Evolutionary conservation across 345 rosid genomes (phyloP), one percentile per base, ranked within the genome.

Genomic region (Eucalyptus pauciflora): DNA sequence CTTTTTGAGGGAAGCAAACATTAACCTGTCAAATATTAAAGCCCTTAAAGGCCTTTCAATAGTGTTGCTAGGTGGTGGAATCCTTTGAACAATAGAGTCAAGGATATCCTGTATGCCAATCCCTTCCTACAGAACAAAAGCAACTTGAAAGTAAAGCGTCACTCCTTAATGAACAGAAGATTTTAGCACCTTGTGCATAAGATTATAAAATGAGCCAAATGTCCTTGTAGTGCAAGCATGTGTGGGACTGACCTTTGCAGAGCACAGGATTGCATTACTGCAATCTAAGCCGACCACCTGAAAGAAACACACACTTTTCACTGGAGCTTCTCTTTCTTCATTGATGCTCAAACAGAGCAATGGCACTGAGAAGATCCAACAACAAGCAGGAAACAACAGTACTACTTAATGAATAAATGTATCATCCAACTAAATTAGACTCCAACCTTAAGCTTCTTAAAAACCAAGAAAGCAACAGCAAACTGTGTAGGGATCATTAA

Each of bases 281-380:
- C 99, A 98, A 90, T 98, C 99, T 91, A 98, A 94, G 88, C 99
- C 99, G 86, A 97, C 90, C 93, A 97, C 96, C 99, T 97, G 91
- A 76, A 76, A 76, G 85, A 76, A 76, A 76, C 15, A 76, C 48
- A 76, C 43, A 76, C 48, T 76, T 76, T 76, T 76, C 48, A 76
- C 85, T 76, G 45, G 48, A 45, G 48, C 85, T 76, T 29, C 46
- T 56, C 76, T 80, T 60, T 58, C 90, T 60, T 58, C 14, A 90
- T 88, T 50, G 92, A 91, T 46, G 64, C 67, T 87, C 37, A 88
- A 46, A 90, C 41, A 46, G 85, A 67, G 51, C n/a, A 81, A 50
- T 43, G 13, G 86, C 83, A 14, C 48, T 41, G 29, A 76, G 29
- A 76, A 76, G 37, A 76, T 76, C 48, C 85, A 76, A 76, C 48